Conservation (phyloP, 345 rosid genomes). For the Abelmoschus esculentus region DNA sequence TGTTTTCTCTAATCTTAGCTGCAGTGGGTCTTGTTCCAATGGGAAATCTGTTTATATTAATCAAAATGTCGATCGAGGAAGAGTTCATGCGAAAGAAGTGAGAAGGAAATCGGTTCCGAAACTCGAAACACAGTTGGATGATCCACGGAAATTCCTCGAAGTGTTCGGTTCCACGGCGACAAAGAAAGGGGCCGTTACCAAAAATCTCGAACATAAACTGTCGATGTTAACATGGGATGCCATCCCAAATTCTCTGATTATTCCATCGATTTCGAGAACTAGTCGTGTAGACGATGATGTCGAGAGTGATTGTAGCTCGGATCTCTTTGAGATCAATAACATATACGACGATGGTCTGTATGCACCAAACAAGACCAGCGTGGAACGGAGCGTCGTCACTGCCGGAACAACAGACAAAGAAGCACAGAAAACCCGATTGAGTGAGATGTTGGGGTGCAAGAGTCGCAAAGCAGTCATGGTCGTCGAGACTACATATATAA, state of each 20-base stretch:
- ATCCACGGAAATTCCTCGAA: slow-evolving; percentile 36
- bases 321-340: slow-evolving; percentile 63
- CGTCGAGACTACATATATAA: slow-evolving; percentile 33
- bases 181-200: slow-evolving; percentile 29
- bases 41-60: slow-evolving; percentile 35
- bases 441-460: slow-evolving; percentile 39
- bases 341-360: slow-evolving; percentile 28
- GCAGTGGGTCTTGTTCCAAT: slow-evolving; percentile 41
- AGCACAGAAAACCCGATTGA: slow-evolving; percentile 14
- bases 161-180: slow-evolving; percentile 28
- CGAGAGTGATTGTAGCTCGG: slow-evolving; percentile 59
- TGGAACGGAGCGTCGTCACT: slow-evolving; percentile 56
- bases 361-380: slow-evolving; percentile 47
- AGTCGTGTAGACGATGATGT: slow-evolving; percentile 30
- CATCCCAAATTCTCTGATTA: slow-evolving; percentile 31
- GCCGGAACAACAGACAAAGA: slow-evolving; percentile 43
- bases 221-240: slow-evolving; percentile 72
- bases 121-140: slow-evolving; percentile 7
- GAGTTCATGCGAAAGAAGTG: slow-evolving; percentile 11
- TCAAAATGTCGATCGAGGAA: slow-evolving; percentile 8
- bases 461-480: slow-evolving; percentile 38
- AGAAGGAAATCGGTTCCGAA: background rate
- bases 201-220: slow-evolving; percentile 46
- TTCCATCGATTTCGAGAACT: slow-evolving; percentile 7
- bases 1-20: slow-evolving; percentile 30